A percentile compares a stretch with the other conserved stretches of the same genome.
Conservation (phyloP, 2,329 filamentous ascomycete species). For the Monilinia laxa region DNA sequence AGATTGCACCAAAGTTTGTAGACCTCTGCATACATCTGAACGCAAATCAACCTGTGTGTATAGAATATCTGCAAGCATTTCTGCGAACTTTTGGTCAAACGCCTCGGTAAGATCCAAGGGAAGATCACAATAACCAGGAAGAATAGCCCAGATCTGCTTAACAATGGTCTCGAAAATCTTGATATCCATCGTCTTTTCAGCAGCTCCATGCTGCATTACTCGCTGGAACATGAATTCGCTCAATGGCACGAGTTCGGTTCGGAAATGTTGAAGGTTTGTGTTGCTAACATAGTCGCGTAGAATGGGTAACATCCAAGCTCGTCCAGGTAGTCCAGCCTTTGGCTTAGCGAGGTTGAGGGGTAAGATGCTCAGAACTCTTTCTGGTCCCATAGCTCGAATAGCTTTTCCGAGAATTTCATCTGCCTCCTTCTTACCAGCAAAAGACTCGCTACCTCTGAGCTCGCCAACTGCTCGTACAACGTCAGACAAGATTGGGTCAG, state of each 20-base stretch:
- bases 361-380: constrained; percentile 75
- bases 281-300: constrained; percentile 88
- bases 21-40: constrained; percentile 79
- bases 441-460: constrained; percentile 81
- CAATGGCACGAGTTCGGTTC: constrained; percentile 78
- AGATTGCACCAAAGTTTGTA: constrained; percentile 87
- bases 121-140: constrained; percentile 93
- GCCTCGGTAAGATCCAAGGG: constrained; percentile 74
- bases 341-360: constrained; percentile 83
- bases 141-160: constrained; percentile 89
- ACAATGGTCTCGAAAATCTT: constrained; percentile 98
- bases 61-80: constrained; percentile 84
- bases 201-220: constrained; percentile 76
- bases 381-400: constrained; percentile 85
- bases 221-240: constrained; percentile 88
- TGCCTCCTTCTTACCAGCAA: constrained; percentile 90
- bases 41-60: constrained; percentile 90
- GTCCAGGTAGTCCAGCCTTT: constrained; percentile 72
- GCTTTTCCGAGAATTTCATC: constrained; percentile 88
- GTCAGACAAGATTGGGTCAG: constrained; percentile 73
- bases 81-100: constrained; percentile 86
- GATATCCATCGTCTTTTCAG: constrained; percentile 89
- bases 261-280: constrained; percentile 83
- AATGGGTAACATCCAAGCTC: constrained; percentile 92
- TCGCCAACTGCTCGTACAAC: constrained; percentile 81